Base-by-base conservation (phyloP, 441 rosid species). In the Arabidopsis lyrata region DNA sequence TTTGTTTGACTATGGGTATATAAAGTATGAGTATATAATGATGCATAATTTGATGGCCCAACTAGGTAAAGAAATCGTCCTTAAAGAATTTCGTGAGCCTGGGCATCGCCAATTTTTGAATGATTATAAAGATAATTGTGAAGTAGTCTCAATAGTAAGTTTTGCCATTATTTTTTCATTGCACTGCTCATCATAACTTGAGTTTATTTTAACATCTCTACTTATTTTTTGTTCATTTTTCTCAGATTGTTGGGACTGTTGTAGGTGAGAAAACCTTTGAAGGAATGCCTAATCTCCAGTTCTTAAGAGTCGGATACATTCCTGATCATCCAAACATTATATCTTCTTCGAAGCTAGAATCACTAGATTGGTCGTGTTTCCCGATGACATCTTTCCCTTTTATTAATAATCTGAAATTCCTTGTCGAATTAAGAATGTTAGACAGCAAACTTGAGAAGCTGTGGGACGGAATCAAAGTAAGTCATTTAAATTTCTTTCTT, bases 51-150 rank as follows among this genome's bases (percentile, higher is more conserved):
- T 62, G 7, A 12, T 72, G 31, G 45, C 1, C 18, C 31, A 62
- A 41, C n/a, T 72, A 15, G 70, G 76, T 31, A 72, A 7, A 54
- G 47, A 42, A 12, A 63, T 72, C 1, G 31, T 42, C 10, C 73
- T 53, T 27, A 14, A n/a, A 0, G 16, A 55, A 16, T 16, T 34
- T 34, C 8, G 6, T 11, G 38, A 61, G 24, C 32, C n/a, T 50
- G 15, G n/a, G 1, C 35, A 62, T 8, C 55, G 55, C 12, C 61
- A 2, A 0, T 50, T 63, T 62, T 44, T 72, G 45, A 1, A 29
- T 53, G 55, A 72, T 52, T 0, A 2, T 2, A 32, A 4, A 16
- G 76, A 72, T 5, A 9, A 4, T 14, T 6, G 18, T 44, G 18
- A 44, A 14, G 48, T n/a, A 44, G 8, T 44, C 9, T 4, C 18